Base-by-base conservation (phyloP, 1,139 yeast species). In the Saccharomyces hybrid region DNA sequence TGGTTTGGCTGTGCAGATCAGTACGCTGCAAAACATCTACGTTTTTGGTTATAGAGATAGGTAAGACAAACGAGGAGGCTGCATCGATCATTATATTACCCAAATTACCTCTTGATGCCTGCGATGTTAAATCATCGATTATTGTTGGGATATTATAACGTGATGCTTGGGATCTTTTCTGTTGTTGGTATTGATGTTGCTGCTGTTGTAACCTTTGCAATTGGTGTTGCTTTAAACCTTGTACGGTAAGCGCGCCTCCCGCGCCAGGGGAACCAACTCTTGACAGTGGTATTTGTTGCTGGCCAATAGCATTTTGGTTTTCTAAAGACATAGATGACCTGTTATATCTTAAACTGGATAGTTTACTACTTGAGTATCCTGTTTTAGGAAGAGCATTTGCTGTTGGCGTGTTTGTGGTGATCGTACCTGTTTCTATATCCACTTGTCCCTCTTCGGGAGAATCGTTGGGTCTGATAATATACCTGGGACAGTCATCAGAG, bases 401-500 rank as follows among this genome's bases (percentile, higher is more conserved):
- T 34, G 64, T 54, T 13, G 58, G 56, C 38, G 58, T 55, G 48
- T 57, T 58, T 3, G 69, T 56, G 14, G 63, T 49, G 44, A 69
- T 57, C 13, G 71, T 61, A 53, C 71, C 70, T 31, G 64, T 64
- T 38, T 63, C 70, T 44, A 58, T 61, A 52, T 71, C 72, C 26
- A 70, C 61, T 52, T 65, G 63, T 47, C 71, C 67, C 54, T 71
- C 62, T 54, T 65, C 63, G 48, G 68, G 62, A 52, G 75, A 69
- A 55, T 73, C 72, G 55, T 73, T 68, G 54, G 80, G 73, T 63
- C 74, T 65, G 52, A 78, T 62, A 66, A 80, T 64, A 73, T 85
- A 77, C 74, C 87, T 81, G 64, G 83, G 81, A 69, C 88, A 76
- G 55, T 85, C 74, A 67, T 82, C 75, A 23, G 83, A 76, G 1